phyloP scores from a whole-genome alignment of 257 asterid genomes.

The Prunella vulgaris region DNA sequence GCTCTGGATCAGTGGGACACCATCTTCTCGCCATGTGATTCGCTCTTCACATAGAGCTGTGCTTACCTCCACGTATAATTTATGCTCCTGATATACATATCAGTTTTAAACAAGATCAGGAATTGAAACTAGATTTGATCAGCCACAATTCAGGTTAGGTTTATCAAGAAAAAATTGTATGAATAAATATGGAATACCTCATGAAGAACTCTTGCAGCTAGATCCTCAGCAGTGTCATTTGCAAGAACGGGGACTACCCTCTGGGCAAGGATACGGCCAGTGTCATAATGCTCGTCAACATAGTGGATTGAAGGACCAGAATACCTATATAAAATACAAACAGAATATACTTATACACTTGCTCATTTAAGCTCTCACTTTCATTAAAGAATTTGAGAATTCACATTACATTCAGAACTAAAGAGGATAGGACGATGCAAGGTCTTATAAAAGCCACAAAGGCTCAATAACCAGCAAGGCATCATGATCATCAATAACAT shows the following conservation, averaged over 20 bases:
- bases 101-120: not conserved
- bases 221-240: conserved; percentile 68
- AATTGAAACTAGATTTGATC: not conserved
- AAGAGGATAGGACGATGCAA: not conserved
- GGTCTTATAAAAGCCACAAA: not conserved
- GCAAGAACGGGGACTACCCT: conserved; percentile 74
- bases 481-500: not conserved
- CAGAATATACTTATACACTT: not conserved
- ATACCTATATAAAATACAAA: conserved; percentile 33
- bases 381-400: not conserved
- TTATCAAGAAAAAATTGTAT: not conserved
- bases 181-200: conserved; percentile 38
- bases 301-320: conserved; percentile 81
- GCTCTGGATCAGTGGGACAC: conserved; percentile 68
- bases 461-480: not conserved
- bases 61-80: conserved; percentile 52
- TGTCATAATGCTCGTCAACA: conserved; percentile 78
- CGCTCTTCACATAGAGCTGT: conserved; percentile 71
- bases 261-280: conserved; percentile 86
- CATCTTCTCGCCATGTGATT: conserved; percentile 68
- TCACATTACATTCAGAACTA: not conserved
- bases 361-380: not conserved
- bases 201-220: conserved; percentile 72
- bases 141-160: not conserved
- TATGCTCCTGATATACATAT: conserved; percentile 53